Conservation (phyloP, 139 green algal genomes). For the Closterium sp. region DNA sequence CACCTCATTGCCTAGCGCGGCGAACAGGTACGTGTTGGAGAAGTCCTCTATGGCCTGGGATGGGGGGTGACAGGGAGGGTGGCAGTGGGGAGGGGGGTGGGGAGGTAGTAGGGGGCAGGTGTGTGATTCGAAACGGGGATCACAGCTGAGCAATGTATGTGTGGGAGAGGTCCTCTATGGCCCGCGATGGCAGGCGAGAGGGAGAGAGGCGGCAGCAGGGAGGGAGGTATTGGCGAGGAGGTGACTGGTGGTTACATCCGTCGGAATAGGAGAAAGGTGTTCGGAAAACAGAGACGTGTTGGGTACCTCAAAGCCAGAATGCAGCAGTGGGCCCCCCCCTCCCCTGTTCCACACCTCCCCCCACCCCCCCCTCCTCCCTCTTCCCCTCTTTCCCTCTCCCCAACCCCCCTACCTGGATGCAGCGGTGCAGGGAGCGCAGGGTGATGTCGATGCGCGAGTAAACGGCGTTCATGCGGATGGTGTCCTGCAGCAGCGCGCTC, state of each 20-base stretch:
- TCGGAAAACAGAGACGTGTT: background rate
- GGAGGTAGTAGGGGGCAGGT: too few relatives aligned
- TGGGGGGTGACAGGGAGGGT: background rate
- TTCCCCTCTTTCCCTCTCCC: too few relatives aligned
- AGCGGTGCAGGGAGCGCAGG: background rate
- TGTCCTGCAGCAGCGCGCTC: constrained; percentile 28
- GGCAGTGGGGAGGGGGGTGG: too few relatives aligned
- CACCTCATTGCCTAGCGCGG: background rate
- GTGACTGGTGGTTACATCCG: too few relatives aligned
- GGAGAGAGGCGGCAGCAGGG: background rate
- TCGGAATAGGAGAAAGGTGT: too few relatives aligned
- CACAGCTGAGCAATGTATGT: too few relatives aligned
- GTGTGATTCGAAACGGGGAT: too few relatives aligned
- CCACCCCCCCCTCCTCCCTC: background rate
- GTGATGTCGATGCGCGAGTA: background rate
- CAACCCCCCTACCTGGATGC: background rate
- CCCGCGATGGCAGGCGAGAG: background rate
- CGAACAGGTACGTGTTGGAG: background rate
- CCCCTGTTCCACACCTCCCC: too few relatives aligned
- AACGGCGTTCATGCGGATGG: constrained; percentile 3
- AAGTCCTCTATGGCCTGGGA: background rate
- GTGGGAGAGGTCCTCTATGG: background rate
- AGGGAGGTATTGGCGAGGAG: background rate
- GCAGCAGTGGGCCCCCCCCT: too few relatives aligned
- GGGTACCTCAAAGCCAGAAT: too few relatives aligned